These are phyloP conservation scores for Pascua guehoae DNA, from an alignment of 1,284 basidiomycete genomes.

Conservation along the genomic window DNA sequence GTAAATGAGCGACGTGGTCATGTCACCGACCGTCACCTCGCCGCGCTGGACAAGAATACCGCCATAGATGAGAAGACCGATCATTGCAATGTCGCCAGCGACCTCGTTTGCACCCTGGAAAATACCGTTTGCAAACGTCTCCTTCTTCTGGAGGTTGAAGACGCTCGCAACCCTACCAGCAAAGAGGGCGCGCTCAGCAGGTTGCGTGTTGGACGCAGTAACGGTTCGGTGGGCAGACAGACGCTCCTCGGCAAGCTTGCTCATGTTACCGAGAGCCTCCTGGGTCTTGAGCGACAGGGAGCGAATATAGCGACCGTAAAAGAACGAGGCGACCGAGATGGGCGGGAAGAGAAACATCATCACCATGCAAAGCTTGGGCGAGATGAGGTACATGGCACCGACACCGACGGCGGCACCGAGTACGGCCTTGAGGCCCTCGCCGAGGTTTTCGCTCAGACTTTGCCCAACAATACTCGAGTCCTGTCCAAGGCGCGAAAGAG, in stretches of 20 bases:
- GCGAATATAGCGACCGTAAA: conserved; percentile 46
- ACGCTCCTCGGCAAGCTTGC: conserved; percentile 45
- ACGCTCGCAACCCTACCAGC: conserved; percentile 40
- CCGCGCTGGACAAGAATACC: conserved; percentile 42
- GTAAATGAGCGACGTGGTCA: conserved; percentile 47
- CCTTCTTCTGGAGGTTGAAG: conserved; percentile 43
- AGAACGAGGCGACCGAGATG: conserved; percentile 47
- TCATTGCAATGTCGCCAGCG: conserved; percentile 47
- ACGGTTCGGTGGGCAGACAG: conserved; percentile 47
- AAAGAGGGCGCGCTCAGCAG: conserved; percentile 35
- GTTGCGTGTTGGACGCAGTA: conserved; percentile 45
- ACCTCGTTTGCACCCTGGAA: conserved; percentile 46
- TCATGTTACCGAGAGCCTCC: conserved; percentile 47
- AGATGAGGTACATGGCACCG: conserved; percentile 46
- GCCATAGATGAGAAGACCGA: conserved; percentile 45
- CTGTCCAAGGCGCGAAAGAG: conserved; percentile 45
- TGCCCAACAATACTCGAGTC: conserved; percentile 47
- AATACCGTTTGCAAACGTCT: conserved; percentile 46
- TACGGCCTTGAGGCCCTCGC: conserved; percentile 46
- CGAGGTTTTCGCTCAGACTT: conserved; percentile 43
- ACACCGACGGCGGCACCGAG: conserved; percentile 43
- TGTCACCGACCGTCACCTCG: conserved; percentile 45
- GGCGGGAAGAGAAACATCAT: conserved; percentile 47
- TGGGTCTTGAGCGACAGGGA: conserved; percentile 44
- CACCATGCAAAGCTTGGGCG: conserved; percentile 40